A percentile compares a stretch with the other conserved stretches of the same genome.
phyloP scores from a whole-genome alignment of 108 stramenopile species.

The Fragilariopsis cylindrus region DNA sequence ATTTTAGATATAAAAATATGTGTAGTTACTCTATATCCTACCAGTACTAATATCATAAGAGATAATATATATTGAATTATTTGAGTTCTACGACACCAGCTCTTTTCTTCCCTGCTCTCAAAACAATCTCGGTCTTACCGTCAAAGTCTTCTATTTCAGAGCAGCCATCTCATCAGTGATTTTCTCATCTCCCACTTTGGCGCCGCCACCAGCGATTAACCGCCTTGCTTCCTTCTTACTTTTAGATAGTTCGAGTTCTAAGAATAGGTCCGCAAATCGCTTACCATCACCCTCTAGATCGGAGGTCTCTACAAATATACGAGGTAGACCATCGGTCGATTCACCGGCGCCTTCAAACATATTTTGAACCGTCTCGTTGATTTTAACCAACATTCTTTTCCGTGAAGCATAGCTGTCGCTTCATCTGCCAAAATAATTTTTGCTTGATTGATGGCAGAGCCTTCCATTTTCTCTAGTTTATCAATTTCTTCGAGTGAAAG shows the following conservation, averaged over 20 bases:
- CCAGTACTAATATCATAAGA: background rate
- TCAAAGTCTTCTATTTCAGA: constrained; percentile 63
- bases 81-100: constrained; percentile 86
- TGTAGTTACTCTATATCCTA: too few species aligned
- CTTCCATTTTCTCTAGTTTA: constrained; percentile 59
- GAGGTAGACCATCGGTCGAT: constrained; percentile 63
- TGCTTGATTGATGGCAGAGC: constrained; percentile 89
- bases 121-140: constrained; percentile 62
- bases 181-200: constrained; percentile 67
- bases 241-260: constrained; percentile 71
- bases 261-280: constrained; percentile 82
- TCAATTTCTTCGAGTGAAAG: constrained; percentile 85
- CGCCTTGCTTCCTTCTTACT: constrained; percentile 95
- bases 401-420: constrained; percentile 92
- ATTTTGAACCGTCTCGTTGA: constrained; percentile 84
- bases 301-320: constrained; percentile 54
- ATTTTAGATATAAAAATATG: too few species aligned
- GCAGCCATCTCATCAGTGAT: constrained; percentile 62
- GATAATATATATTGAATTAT: constrained; percentile 8
- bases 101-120: constrained; percentile 87
- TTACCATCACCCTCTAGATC: constrained; percentile 48
- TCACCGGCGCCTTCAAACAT: constrained; percentile 72
- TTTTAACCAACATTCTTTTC: constrained; percentile 76
- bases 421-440: constrained; percentile 96
- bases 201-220: constrained; percentile 92